Conservation (phyloP, 1,139 yeast species). For the Kluyveromyces marxianus region DNA sequence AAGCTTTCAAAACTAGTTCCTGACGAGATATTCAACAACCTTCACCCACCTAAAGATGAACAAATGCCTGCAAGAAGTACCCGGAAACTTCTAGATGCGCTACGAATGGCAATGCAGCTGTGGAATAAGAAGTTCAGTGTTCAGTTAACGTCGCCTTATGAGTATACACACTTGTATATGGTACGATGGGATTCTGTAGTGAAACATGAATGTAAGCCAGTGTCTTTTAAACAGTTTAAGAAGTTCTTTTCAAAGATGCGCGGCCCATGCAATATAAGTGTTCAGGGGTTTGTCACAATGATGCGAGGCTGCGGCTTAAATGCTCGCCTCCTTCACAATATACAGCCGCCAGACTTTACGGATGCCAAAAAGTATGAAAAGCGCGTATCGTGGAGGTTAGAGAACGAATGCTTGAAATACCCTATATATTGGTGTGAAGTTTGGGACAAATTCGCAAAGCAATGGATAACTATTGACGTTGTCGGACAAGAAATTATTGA, state of each 20-base stretch:
- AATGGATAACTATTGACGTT: slow-evolving; percentile 87
- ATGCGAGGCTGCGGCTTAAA: slow-evolving; percentile 64
- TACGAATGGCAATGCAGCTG: slow-evolving; percentile 52
- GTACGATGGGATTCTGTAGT: slow-evolving; percentile 50
- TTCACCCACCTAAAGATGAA: slow-evolving; percentile 39
- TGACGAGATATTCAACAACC: slow-evolving; percentile 35
- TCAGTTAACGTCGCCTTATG: slow-evolving; percentile 24
- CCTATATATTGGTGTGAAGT: slow-evolving; percentile 94
- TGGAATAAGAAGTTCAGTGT: slow-evolving; percentile 58
- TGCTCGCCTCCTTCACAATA: slow-evolving; percentile 68
- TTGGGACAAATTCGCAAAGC: slow-evolving; percentile 66
- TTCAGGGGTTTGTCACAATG: slow-evolving; percentile 80
- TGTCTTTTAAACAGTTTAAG: slow-evolving; percentile 35
- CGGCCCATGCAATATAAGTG: slow-evolving; percentile 76
- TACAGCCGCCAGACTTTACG: slow-evolving; percentile 87
- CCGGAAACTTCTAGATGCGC: slow-evolving; percentile 65
- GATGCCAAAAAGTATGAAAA: slow-evolving; percentile 24
- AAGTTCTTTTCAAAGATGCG: slow-evolving; percentile 37
- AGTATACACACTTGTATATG: slow-evolving; percentile 41
- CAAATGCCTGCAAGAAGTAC: slow-evolving; percentile 42
- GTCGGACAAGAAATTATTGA: slow-evolving; percentile 58
- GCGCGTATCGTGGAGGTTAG: slow-evolving; percentile 7
- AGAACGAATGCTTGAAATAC: slow-evolving; percentile 27
- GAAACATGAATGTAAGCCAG: slow-evolving; percentile 18
- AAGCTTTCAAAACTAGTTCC: slow-evolving; percentile 43